Percentiles rank a stretch among this genome's conserved stretches.
phyloP scores from a whole-genome alignment of 208 protist species.

The Leishmania mexicana region DNA sequence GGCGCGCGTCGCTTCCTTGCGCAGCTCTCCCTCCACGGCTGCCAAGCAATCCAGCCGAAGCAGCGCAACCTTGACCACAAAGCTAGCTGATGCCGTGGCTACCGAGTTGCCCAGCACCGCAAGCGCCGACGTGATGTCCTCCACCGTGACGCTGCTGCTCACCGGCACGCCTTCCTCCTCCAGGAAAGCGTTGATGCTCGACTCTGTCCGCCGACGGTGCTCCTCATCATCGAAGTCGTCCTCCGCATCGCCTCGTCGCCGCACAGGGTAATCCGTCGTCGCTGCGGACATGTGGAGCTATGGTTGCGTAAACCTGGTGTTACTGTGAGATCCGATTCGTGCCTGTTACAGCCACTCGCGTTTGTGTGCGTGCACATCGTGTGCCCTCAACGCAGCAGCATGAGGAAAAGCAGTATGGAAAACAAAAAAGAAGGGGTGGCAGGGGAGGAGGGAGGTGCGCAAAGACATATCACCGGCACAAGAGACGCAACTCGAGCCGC shows the following conservation, averaged over 20 bases:
- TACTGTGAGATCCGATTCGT: background rate
- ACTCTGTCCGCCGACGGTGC: background rate
- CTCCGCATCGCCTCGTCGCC: background rate
- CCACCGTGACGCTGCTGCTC: background rate
- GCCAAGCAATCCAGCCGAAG: constrained; percentile 22
- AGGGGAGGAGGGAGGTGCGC: background rate
- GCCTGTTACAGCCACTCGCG: background rate
- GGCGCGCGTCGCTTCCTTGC: background rate
- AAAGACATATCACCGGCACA: background rate
- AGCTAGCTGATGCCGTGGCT: constrained; percentile 8
- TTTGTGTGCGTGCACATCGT: constrained; percentile 1
- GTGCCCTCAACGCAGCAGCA: too few relatives aligned
- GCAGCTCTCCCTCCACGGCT: constrained; percentile 24
- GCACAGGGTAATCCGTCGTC: background rate
- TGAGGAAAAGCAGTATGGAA: constrained; percentile 8
- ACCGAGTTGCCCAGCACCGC: constrained; percentile 17
- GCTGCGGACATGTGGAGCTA: background rate
- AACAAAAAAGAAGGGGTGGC: background rate
- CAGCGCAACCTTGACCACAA: constrained; percentile 14
- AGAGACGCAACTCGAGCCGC: background rate
- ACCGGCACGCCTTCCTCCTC: constrained; percentile 26
- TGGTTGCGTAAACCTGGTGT: background rate
- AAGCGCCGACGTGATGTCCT: constrained; percentile 16
- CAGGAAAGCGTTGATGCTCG: constrained; percentile 25
- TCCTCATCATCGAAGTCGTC: constrained; percentile 4